Evolutionary conservation across 768 basidiomycete species (phyloP).

Genomic region (Xanthoconium stramineum): DNA sequence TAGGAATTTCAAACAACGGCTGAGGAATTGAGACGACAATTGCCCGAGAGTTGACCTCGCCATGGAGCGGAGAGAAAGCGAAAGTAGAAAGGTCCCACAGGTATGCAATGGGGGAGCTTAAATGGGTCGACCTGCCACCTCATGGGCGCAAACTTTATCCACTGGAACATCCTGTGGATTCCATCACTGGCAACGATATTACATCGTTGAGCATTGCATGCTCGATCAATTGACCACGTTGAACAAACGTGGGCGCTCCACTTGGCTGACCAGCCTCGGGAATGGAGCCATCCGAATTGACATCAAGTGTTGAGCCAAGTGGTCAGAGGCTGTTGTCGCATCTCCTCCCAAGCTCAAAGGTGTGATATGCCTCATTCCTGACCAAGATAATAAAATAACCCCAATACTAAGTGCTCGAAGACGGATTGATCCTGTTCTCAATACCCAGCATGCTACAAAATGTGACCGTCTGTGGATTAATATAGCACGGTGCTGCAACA

Average conservation of each 20-base stretch:
- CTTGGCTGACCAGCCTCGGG: background rate
- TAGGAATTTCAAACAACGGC: slow-evolving; percentile 1
- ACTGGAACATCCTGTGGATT: background rate
- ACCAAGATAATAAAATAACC: background rate
- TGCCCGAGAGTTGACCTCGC: too few relatives aligned
- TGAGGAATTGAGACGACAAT: slow-evolving; percentile 3
- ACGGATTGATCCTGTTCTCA: slow-evolving; percentile 61
- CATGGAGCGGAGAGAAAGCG: too few relatives aligned
- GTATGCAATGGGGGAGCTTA: too few relatives aligned
- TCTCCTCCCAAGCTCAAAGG: too few relatives aligned
- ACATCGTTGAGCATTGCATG: background rate
- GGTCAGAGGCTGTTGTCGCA: too few relatives aligned
- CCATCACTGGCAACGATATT: background rate
- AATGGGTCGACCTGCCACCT: too few relatives aligned
- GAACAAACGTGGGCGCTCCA: background rate
- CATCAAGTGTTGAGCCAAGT: too few relatives aligned
- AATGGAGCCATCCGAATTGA: too few relatives aligned
- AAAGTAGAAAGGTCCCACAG: too few relatives aligned
- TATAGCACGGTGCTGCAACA: slow-evolving; percentile 64
- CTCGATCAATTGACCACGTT: background rate
- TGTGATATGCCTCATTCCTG: background rate
- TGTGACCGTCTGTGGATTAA: slow-evolving; percentile 87
- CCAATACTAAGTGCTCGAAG: slow-evolving; percentile 4
- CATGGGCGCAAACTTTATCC: background rate
- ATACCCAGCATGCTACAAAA: slow-evolving; percentile 80